Conservation (phyloP, 768 basidiomycete genomes). For the Epithele typhae region DNA sequence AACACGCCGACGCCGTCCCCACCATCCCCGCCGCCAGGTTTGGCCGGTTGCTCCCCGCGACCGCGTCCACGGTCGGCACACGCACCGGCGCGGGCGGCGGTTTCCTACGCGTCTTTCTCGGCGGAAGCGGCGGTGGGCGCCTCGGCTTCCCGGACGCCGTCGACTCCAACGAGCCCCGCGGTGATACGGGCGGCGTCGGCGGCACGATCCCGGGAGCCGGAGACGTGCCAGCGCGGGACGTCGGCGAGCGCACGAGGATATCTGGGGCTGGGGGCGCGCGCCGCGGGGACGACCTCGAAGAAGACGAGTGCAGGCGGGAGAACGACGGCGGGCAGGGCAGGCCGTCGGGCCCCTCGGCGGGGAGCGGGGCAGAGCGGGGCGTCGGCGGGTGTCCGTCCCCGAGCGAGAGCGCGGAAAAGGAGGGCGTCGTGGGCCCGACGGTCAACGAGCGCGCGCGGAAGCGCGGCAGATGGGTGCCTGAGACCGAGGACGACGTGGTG, state of each 20-base stretch:
- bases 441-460: slow-evolving; percentile 17
- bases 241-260: slow-evolving; percentile 29
- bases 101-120: slow-evolving; percentile 57
- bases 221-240: slow-evolving; percentile 10
- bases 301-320: no score
- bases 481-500: slow-evolving; percentile 3
- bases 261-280: slow-evolving; percentile 5
- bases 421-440: slow-evolving; percentile 8
- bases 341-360: no score
- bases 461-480: slow-evolving; percentile 5
- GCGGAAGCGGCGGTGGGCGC: slow-evolving; percentile 55
- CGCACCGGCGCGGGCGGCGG: slow-evolving; percentile 60
- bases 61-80: background rate
- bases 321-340: no score
- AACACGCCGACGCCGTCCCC: slow-evolving; percentile 6
- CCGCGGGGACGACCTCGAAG: no score
- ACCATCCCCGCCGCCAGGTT: slow-evolving; percentile 3
- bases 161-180: slow-evolving; percentile 5
- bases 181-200: slow-evolving; percentile 5
- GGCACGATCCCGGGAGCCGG: background rate
- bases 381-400: background rate
- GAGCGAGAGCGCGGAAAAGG: slow-evolving; percentile 4
- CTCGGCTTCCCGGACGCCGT: slow-evolving; percentile 10
- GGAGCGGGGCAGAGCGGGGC: slow-evolving; percentile 8
- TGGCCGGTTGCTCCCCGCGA: slow-evolving; percentile 9